These are phyloP conservation scores for Magnaporthiopsis rhizophila DNA, from an alignment of 2,329 filamentous ascomycete genomes.

Conservation along the genomic window DNA sequence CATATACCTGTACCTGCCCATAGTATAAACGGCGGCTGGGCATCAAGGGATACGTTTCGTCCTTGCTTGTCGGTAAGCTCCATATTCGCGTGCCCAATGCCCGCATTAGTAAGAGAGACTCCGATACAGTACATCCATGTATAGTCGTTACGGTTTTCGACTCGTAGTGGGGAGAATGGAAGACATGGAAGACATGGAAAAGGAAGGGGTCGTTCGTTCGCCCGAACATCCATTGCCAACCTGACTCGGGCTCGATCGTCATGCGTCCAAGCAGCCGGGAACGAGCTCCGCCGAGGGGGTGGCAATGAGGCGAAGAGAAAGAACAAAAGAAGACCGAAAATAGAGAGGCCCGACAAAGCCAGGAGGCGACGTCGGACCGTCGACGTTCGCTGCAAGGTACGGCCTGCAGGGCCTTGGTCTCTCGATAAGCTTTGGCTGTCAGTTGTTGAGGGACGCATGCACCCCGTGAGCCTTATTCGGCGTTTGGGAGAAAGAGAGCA, in stretches of 20 bases:
- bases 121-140: too few species aligned
- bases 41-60: neutral
- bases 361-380: neutral
- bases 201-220: neutral
- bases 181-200: neutral
- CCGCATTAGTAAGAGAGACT: neutral
- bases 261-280: neutral
- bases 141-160: neutral
- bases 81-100: neutral
- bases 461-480: neutral
- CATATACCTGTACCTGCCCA: neutral
- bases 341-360: neutral
- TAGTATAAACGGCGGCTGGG: neutral
- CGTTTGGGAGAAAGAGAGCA: neutral
- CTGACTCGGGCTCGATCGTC: neutral
- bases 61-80: neutral
- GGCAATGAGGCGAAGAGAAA: neutral
- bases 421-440: neutral
- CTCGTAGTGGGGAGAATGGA: neutral
- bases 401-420: neutral
- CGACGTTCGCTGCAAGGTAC: neutral
- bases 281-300: neutral
- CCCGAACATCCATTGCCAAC: neutral
- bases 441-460: conserved; percentile 38
- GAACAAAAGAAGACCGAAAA: neutral